These are phyloP conservation scores for Mrakia hoshinonis DNA, from an alignment of 768 basidiomycete genomes.

Conservation along the genomic window DNA sequence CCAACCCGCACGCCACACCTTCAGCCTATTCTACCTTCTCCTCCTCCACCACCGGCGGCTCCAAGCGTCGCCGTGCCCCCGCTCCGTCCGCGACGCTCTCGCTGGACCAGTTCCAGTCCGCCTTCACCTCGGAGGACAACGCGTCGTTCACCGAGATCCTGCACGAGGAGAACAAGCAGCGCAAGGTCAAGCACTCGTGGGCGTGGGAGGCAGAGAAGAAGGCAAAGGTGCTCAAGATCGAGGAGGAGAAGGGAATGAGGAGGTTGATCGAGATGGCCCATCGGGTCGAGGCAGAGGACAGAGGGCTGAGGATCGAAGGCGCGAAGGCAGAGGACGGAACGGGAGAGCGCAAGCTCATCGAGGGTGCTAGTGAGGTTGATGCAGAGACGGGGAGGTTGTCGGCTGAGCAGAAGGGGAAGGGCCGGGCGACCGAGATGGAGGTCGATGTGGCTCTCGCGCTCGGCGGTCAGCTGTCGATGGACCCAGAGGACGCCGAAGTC, in stretches of 20 bases:
- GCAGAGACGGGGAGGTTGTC: not conserved
- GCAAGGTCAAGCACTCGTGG: constrained; percentile 78
- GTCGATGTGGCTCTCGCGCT: not conserved
- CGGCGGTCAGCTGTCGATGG: not conserved
- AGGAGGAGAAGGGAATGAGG: constrained; percentile 57
- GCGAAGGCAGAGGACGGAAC: constrained; percentile 9
- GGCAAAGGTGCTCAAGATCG: constrained; percentile 57
- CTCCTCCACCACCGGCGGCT: constrained; percentile 6
- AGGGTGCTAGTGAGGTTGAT: not conserved
- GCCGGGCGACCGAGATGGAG: not conserved
- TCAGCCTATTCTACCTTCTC: constrained; percentile 12
- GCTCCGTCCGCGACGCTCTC: constrained; percentile 45
- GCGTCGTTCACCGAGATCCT: constrained; percentile 90
- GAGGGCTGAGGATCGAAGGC: constrained; percentile 4
- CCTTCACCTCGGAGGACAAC: constrained; percentile 94
- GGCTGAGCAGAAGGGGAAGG: constrained; percentile 15
- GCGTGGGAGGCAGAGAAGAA: constrained; percentile 85
- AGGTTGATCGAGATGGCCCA: constrained; percentile 38
- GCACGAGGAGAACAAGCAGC: constrained; percentile 69
- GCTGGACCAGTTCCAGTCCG: constrained; percentile 79
- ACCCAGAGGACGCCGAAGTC: not conserved
- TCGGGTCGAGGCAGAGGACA: constrained; percentile 11
- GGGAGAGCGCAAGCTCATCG: constrained; percentile 8
- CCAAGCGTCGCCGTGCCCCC: constrained; percentile 5
- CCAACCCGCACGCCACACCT: not conserved